These are phyloP conservation scores for Solanum acaule DNA, from an alignment of 257 asterid species.

Conservation along the genomic window DNA sequence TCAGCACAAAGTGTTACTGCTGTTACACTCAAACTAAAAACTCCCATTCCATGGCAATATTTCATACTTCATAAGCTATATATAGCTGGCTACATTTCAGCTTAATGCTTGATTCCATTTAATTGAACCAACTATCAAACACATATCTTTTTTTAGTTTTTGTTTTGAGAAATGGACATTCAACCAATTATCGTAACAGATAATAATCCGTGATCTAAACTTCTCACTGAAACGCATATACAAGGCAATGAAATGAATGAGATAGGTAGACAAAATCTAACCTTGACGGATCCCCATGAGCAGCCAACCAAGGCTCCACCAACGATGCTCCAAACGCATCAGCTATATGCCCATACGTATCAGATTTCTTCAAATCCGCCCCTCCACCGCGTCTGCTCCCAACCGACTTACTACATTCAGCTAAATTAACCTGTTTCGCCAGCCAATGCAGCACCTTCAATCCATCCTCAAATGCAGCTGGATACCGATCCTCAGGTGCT, in stretches of 20 bases:
- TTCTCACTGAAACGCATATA: background rate
- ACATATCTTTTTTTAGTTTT: background rate
- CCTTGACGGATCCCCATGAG: conserved; percentile 99
- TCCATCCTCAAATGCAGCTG: conserved; percentile 90
- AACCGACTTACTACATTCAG: conserved; percentile 64
- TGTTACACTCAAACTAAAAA: background rate
- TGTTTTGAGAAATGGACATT: background rate
- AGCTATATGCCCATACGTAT: conserved; percentile 43
- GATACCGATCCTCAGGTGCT: conserved; percentile 81
- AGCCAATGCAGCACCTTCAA: conserved; percentile 82
- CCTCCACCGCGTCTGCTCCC: conserved; percentile 34
- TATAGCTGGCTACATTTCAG: background rate
- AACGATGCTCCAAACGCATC: conserved; percentile 84
- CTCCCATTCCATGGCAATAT: background rate
- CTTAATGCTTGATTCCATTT: background rate
- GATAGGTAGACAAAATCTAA: conserved; percentile 12
- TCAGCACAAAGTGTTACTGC: background rate
- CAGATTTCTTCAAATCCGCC: conserved; percentile 51
- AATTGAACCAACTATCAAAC: background rate
- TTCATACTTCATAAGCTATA: background rate
- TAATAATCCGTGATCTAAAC: background rate
- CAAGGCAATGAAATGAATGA: background rate
- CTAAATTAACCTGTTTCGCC: conserved; percentile 84
- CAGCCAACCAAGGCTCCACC: conserved; percentile 98
- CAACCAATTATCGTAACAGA: background rate